phyloP scores from a whole-genome alignment of 805 yeast species.

The Kurtzmaniella fragi region DNA sequence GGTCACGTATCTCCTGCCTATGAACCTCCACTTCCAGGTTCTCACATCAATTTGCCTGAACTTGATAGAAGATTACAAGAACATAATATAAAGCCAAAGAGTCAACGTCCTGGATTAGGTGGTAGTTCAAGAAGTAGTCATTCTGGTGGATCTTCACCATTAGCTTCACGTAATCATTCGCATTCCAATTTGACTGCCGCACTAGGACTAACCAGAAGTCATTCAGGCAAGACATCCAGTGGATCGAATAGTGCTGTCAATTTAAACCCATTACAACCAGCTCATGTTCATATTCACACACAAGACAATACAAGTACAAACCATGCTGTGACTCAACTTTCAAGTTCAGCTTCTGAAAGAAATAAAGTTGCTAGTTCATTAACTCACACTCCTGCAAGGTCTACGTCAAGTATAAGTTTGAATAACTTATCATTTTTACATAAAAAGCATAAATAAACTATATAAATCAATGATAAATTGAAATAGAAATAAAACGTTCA shows the following conservation, averaged over 20 bases:
- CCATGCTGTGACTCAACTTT: slow-evolving; percentile 12
- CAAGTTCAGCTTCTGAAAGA: slow-evolving; percentile 27
- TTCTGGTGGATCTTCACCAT: slow-evolving; percentile 35
- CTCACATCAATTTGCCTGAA: slow-evolving; percentile 29
- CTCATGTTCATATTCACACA: slow-evolving; percentile 5
- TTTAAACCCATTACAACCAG: neutral
- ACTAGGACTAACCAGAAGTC: neutral
- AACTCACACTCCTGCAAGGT: slow-evolving; percentile 8
- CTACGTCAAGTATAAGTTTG: slow-evolving; percentile 19
- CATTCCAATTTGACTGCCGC: slow-evolving; percentile 17
- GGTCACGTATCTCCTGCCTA: slow-evolving; percentile 71
- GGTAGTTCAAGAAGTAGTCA: slow-evolving; percentile 13
- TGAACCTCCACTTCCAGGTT: slow-evolving; percentile 45
- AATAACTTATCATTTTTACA: slow-evolving; percentile 27
- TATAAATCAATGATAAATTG: too few species aligned
- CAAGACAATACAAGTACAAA: slow-evolving; percentile 7
- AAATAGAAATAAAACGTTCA: too few species aligned
- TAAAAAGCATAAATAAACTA: slow-evolving; percentile 23
- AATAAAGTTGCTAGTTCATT: slow-evolving; percentile 13
- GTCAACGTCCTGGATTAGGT: slow-evolving; percentile 1
- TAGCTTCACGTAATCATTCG: slow-evolving; percentile 33
- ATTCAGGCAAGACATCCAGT: slow-evolving; percentile 5
- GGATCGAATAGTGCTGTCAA: slow-evolving; percentile 9
- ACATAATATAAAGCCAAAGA: slow-evolving; percentile 1
- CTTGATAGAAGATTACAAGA: slow-evolving; percentile 25